Evolutionary conservation across 805 yeast species (phyloP), one percentile per base, ranked within the genome.

Genomic region (Metschnikowia kofuensis): DNA sequence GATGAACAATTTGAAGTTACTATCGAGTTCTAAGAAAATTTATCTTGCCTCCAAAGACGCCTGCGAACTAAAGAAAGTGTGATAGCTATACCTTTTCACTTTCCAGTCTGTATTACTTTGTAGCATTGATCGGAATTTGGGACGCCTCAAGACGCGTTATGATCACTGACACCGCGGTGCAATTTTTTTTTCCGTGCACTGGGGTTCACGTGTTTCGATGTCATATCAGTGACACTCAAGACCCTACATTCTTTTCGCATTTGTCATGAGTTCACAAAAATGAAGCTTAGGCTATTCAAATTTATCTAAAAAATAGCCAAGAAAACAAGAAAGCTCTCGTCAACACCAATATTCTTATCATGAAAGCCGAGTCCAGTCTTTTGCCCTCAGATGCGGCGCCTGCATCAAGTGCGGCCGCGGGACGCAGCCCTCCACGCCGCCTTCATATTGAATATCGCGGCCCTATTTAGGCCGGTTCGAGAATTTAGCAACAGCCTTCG

Each of bases 381-480:
- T 27, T 35, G 40, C 40, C 40, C 40, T 28, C 45, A 35, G 40
- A 42, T 14, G 35, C 35, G 29, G 21, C 12, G 40, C 40, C 44
- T 21, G 47, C 26, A 49, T 42, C 30, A 34, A 38, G 34, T 43
- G 48, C 40, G 41, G 42, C 42, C 39, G 38, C 45, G 53, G 54
- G 49, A 47, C 51, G 54, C 51, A 44, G 38, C 30, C 51, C 48
- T 34, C 54, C 51, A 51, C 51, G 49, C 37, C 40, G 42, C 54
- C 54, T 51, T 48, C 54, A 51, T 51, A 48, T 48, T 48, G 37
- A n/a, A n/a, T 41, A 38, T 32, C 51, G 54, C 54, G 54, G 51
- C 45, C 47, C 21, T 45, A 47, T 42, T 51, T 47, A 47, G 49
- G 38, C 54, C 54, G 54, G 37, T 40, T 16, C 41, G 16, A 14